Conservation (phyloP, 2,329 filamentous ascomycete genomes). For the Venturia asperata region DNA sequence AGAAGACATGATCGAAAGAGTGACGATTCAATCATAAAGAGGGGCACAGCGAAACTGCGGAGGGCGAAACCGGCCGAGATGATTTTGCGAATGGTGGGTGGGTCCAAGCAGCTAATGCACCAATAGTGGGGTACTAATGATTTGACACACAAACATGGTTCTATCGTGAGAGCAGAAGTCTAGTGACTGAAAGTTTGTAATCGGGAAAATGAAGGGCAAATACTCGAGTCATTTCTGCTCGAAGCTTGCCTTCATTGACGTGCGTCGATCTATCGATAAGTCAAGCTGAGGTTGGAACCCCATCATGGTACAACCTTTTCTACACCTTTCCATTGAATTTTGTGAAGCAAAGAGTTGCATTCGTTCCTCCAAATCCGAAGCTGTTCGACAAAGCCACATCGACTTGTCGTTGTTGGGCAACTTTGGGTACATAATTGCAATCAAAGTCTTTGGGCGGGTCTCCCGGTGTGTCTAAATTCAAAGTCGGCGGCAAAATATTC, state of each 20-base stretch:
- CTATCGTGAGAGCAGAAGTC: neutral
- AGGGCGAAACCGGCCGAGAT: neutral
- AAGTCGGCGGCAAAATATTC: slow-evolving; percentile 75
- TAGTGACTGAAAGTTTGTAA: neutral
- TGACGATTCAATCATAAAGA: too few species aligned
- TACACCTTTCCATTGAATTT: neutral
- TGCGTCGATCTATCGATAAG: neutral
- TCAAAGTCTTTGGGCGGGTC: slow-evolving; percentile 55
- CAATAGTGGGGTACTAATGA: neutral
- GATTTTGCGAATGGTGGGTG: slow-evolving; percentile 18
- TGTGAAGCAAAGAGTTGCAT: slow-evolving; percentile 78
- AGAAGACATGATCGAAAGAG: neutral
- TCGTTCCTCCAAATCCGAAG: slow-evolving; percentile 96
- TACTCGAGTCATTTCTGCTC: neutral
- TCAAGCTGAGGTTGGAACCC: neutral
- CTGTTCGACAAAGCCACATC: slow-evolving; percentile 82
- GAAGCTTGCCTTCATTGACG: neutral
- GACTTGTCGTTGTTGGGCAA: slow-evolving; percentile 63
- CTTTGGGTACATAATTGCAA: slow-evolving; percentile 77
- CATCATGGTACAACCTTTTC: neutral
- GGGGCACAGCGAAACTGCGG: neutral
- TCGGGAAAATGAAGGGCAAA: neutral
- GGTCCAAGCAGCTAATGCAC: neutral
- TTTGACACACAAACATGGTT: neutral
- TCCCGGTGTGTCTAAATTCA: slow-evolving; percentile 65